Base-by-base conservation (phyloP, 1,139 yeast species). In the Eremothecium coryli region DNA sequence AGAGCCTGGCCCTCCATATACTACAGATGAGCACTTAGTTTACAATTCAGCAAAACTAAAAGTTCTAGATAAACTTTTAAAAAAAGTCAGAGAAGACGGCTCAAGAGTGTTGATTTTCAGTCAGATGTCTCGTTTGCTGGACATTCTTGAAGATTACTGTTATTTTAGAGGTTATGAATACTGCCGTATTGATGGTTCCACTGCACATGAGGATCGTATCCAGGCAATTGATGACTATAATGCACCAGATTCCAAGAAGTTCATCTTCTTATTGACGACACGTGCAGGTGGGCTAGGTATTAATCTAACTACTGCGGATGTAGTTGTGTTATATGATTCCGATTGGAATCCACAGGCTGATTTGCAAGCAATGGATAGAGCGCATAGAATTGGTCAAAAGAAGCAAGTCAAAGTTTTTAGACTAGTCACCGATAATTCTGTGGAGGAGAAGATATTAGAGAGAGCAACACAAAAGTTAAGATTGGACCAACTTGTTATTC, bases 331-430 rank as follows among this genome's bases (percentile, higher is more conserved):
- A 28, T 81, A 68, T 53, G 93, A 81, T 58, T 76, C 85, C 1
- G 93, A 81, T 57, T 81, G 93, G 93, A 81, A 81, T 47, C 93
- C 93, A 2, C 93, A 81, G 52, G 90, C 90, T 3, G 93, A 81
- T 65, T 67, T 81, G 44, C 93, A 81, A 57, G 90, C 90, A 0
- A 81, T 81, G 93, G 93, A 81, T 53, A 70, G 93, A 62, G 90
- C 93, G 1, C 93, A 81, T 57, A 71, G 93, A 68, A 81, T 81
- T 54, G 93, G 93, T 5, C 93, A 81, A 56, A 80, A 80, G 18
- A 81, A 80, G 45, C 93, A 81, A 54, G 93, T 81, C 23, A 72
- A 73, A 48, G 90, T 81, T 6, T 81, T 73, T 52, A 64, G 93
- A 54, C 74, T 81, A 50, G 73, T 81, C 34, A 80, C 90, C 7